Evolutionary conservation across 768 basidiomycete genomes (phyloP), one percentile per base, ranked within the genome.

Genomic region (Boletus reticuloceps): DNA sequence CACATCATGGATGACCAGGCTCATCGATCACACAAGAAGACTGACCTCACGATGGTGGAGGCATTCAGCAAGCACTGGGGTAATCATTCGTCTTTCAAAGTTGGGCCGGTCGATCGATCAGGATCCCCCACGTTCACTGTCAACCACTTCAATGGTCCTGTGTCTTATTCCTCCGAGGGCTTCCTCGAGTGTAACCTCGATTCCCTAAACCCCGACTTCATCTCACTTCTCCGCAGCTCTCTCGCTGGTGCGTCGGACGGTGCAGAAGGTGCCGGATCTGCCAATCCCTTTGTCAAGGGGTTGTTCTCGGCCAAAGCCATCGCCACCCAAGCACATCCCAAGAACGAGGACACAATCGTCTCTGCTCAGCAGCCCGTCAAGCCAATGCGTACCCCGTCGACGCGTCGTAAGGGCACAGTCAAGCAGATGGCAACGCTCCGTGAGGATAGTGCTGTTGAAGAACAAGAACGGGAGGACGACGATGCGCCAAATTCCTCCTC

Each of bases 1-100:
- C 93, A 96, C 65, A 98, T 98, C 71, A 92, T 98, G 89, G 95
- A 98, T 66, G 96, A 98, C 67, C 94, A 97, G 71, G 90, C 94
- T 1, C 81, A 89, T 13, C 80, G 91, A 38, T 81, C 82, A 54
- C 87, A 84, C 55, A 95, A 94, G 74, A 94, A 95, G 82, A 95
- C 88, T 3, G 93, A 96, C 64, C 82, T 88, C 51, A 91, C 89
- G 0, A 97, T 98, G 93, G 84, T 95, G 10, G 94, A 97, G 63
- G 92, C 95, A 0, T 93, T 98, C 67, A 78, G 82, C 45, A 98
- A 98, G 72, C 83, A 95, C 1, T 98, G 94, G 92, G 91, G 86
- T 7, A 96, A 92, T 62, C 95, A 98, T 66, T 81, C 89, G 0
- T 88, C 88, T 0, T 98, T 98, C 84, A 95, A 95, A 72, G 70